Percentiles rank a stretch among this genome's conserved stretches.
These are phyloP conservation scores for Aspergillus sp. DNA, from an alignment of 2,329 filamentous ascomycete species.

Conservation along the genomic window DNA sequence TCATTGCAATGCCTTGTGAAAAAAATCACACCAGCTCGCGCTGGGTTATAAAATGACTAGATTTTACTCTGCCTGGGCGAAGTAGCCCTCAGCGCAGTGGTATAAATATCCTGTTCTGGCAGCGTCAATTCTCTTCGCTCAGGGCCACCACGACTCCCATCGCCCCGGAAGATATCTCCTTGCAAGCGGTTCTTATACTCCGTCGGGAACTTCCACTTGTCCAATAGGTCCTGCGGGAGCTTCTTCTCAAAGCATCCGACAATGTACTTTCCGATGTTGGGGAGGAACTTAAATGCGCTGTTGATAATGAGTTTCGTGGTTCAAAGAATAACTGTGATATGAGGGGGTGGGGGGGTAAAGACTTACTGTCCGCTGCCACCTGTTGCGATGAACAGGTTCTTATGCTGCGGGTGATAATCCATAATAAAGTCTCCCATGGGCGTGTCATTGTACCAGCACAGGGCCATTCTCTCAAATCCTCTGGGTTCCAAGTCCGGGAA, in stretches of 20 bases:
- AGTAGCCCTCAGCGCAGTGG: conserved; percentile 12
- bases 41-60: not conserved
- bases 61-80: conserved; percentile 17
- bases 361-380: conserved; percentile 26
- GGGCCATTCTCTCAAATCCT: conserved; percentile 50
- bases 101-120: conserved; percentile 10
- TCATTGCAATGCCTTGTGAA: no score
- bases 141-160: conserved; percentile 27
- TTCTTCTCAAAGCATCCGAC: conserved; percentile 45
- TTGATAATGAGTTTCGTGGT: no score
- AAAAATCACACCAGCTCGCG: no score
- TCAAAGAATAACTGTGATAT: no score
- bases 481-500: conserved; percentile 50
- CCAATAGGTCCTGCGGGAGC: conserved; percentile 44
- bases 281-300: conserved; percentile 55
- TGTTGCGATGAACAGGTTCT: conserved; percentile 22
- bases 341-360: no score
- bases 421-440: conserved; percentile 60
- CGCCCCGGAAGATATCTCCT: conserved; percentile 13
- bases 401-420: conserved; percentile 55
- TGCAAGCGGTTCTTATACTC: conserved; percentile 13
- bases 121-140: conserved; percentile 18
- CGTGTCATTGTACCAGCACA: conserved; percentile 69
- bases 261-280: conserved; percentile 54
- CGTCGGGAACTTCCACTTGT: conserved; percentile 47